Conservation (phyloP, 805 yeast species). For the Blastobotrys parvus region DNA sequence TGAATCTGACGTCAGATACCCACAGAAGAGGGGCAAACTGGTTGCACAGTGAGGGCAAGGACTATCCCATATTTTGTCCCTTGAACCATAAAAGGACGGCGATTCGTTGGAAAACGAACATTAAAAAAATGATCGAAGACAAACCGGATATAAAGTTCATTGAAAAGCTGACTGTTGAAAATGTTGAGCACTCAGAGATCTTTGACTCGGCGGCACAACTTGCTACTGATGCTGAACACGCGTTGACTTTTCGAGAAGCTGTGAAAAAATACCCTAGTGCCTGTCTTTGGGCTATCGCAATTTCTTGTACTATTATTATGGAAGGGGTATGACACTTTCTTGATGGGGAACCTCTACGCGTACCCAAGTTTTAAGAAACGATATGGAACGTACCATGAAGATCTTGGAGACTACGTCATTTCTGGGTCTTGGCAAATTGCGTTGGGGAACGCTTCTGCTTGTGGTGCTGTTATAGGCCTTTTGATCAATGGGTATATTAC, state of each 20-base stretch:
- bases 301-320: conserved; percentile 39
- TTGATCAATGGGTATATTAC: conserved; percentile 36
- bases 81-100: too few relatives aligned
- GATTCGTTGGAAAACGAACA: too few relatives aligned
- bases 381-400: conserved; percentile 19
- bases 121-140: too few relatives aligned
- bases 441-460: conserved; percentile 17
- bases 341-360: conserved; percentile 36
- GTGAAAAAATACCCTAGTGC: conserved; percentile 33
- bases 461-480: conserved; percentile 39
- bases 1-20: too few relatives aligned
- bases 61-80: too few relatives aligned
- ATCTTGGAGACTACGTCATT: conserved; percentile 6
- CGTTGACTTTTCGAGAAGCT: not conserved
- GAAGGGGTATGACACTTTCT: conserved; percentile 41
- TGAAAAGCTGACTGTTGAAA: too few relatives aligned
- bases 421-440: conserved; percentile 21
- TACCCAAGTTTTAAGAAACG: conserved; percentile 35
- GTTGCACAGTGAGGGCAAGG: too few relatives aligned
- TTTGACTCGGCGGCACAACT: too few relatives aligned
- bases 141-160: too few relatives aligned
- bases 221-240: conserved; percentile 2
- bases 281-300: conserved; percentile 37
- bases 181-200: not conserved
- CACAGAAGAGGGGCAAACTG: too few relatives aligned